Evolutionary conservation across 2,329 filamentous ascomycete species (phyloP), one percentile per base, ranked within the genome.

Genomic region (Coleophoma eucalyptorum): DNA sequence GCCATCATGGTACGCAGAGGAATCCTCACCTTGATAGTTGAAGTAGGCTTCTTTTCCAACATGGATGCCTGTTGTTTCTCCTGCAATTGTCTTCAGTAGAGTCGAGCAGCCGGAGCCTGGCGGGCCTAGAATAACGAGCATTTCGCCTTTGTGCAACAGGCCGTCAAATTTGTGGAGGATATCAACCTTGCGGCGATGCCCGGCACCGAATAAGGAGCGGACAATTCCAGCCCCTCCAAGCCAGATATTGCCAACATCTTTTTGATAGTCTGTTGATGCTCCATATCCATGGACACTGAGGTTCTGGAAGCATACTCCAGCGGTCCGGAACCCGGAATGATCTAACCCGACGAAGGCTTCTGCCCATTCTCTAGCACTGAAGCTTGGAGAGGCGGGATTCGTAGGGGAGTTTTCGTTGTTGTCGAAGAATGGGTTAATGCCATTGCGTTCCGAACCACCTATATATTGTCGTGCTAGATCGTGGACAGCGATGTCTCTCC

Each of bases 111-210:
- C 83, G 2, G 43, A 50, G 32, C 77, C 76, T 0, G 84, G 84
- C n/a, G 82, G 75, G 2, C 84, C 84, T 0, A 88, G 74, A 1
- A 87, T 83, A 3, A 86, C 75, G 16, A 87, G 66, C 60, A 87
- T 77, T 69, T 88, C 83, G 3, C 84, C 83, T 40, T 72, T 74
- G 52, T 77, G 71, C 7, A 88, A 64, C 2, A 86, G 54, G 10
- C 84, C 84, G 52, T 86, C 77, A 54, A 87, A 85, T 49, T 74
- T 69, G 33, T 74, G 72, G 13, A 87, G 68, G 53, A 87, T 87
- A n/a, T 52, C 48, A n/a, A 52, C 40, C 42, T 38, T 81, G 54
- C 78, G 77, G 57, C 72, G 70, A 38, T 73, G 74, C 56, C 76
- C 77, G 51, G n/a, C n/a, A n/a, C 78, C 78, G 19, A 86, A 35